Conservation (phyloP, 352 stramenopile genomes). For the Globisporangium solare region DNA sequence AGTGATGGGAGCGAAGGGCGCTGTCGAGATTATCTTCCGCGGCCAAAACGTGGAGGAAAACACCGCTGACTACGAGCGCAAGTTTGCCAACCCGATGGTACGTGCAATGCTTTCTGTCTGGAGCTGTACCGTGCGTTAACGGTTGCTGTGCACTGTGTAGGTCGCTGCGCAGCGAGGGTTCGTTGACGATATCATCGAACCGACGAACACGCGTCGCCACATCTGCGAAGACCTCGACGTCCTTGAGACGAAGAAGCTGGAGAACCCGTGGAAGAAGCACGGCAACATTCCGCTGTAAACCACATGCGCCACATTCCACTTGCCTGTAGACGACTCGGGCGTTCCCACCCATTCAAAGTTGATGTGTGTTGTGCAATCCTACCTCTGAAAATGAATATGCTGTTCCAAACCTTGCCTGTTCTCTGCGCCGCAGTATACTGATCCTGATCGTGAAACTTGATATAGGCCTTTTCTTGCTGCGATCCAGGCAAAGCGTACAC, state of each 20-base stretch:
- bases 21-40: conserved; percentile 98
- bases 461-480: not conserved
- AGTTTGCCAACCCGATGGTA: conserved; percentile 96
- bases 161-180: conserved; percentile 95
- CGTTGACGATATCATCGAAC: conserved; percentile 98
- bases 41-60: conserved; percentile 95
- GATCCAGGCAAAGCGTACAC: not conserved
- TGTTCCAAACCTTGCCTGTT: not conserved
- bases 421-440: not conserved
- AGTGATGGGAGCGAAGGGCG: conserved; percentile 94
- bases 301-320: no score
- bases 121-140: no score
- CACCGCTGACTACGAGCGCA: conserved; percentile 93
- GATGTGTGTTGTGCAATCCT: conserved; percentile 4
- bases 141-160: conserved; percentile 14
- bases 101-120: conserved; percentile 5
- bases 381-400: conserved; percentile 1
- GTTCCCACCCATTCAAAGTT: conserved; percentile 4
- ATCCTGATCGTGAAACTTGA: not conserved
- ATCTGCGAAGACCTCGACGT: conserved; percentile 96
- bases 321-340: conserved; percentile 6
- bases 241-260: conserved; percentile 92
- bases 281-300: conserved; percentile 96
- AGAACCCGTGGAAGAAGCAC: conserved; percentile 95
- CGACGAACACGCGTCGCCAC: conserved; percentile 87